These are phyloP conservation scores for Evansstolkia leycettana DNA, from an alignment of 495 filamentous ascomycete genomes.

Conservation along the genomic window DNA sequence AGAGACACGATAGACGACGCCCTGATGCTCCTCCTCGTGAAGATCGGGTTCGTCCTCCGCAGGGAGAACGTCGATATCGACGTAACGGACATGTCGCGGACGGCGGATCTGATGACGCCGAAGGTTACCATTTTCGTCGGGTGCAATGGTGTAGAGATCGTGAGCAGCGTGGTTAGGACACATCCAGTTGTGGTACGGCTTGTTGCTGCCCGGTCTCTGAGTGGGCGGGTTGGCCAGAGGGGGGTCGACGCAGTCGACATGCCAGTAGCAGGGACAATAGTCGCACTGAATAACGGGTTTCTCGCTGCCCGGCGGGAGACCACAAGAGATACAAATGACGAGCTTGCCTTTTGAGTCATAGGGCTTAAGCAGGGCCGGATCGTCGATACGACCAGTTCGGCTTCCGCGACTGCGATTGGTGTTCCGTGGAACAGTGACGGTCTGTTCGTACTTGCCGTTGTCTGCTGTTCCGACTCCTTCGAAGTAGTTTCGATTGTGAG, in stretches of 20 bases:
- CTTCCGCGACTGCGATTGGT: conserved; percentile 6
- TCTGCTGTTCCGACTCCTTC: conserved; percentile 57
- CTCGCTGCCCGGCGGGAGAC: conserved; percentile 40
- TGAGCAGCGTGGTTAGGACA: conserved; percentile 78
- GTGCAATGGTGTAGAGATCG: conserved; percentile 20
- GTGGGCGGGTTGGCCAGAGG: conserved; percentile 67
- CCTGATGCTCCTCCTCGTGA: conserved; percentile 38
- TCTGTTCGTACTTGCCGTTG: conserved; percentile 71
- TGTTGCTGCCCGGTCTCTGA: conserved; percentile 25
- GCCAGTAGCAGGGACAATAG: conserved; percentile 69
- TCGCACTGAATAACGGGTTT: conserved; percentile 68
- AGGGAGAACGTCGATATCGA: conserved; percentile 59
- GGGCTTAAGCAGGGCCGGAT: conserved; percentile 37
- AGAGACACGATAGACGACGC: conserved; percentile 53
- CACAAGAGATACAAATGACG: conserved; percentile 61
- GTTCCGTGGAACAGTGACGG: conserved; percentile 20
- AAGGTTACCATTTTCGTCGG: not conserved
- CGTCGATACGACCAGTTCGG: conserved; percentile 16
- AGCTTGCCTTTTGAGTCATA: conserved; percentile 54
- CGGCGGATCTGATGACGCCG: conserved; percentile 7
- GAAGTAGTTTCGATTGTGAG: conserved; percentile 56
- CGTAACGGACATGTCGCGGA: conserved; percentile 53
- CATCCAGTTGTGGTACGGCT: conserved; percentile 57
- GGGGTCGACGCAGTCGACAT: conserved; percentile 82
- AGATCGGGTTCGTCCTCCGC: conserved; percentile 43